phyloP scores from a whole-genome alignment of 768 basidiomycete species.

The Boletus vermiculosoides region DNA sequence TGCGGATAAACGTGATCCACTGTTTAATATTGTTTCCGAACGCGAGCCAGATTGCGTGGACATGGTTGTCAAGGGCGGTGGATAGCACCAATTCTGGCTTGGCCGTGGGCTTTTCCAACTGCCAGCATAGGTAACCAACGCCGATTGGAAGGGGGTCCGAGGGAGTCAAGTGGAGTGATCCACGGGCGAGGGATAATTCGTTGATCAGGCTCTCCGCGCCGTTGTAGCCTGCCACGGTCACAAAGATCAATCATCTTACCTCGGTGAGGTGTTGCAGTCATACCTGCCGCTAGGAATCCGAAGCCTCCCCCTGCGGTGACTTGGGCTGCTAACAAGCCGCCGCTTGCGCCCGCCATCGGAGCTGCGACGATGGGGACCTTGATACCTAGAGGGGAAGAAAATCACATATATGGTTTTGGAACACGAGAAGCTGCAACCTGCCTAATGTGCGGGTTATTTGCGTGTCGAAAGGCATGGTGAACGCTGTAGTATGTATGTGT shows the following conservation, averaged over 20 bases:
- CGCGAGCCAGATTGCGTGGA: conserved; percentile 72
- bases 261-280: not conserved
- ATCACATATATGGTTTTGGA: not conserved
- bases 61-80: conserved; percentile 50
- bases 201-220: conserved; percentile 42
- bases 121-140: conserved; percentile 74
- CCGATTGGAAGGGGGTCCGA: conserved; percentile 53
- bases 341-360: conserved; percentile 71
- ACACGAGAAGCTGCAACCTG: conserved; percentile 24
- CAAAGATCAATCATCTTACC: conserved; percentile 1
- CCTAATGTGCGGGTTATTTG: conserved; percentile 52
- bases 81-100: conserved; percentile 44
- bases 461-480: conserved; percentile 33
- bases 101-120: conserved; percentile 50
- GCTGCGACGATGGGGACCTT: conserved; percentile 59
- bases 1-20: conserved; percentile 64
- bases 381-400: conserved; percentile 39
- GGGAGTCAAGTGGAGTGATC: conserved; percentile 35
- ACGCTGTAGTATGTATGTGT: no score
- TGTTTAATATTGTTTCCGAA: conserved; percentile 57
- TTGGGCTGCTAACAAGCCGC: conserved; percentile 51
- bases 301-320: conserved; percentile 68
- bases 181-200: conserved; percentile 56
- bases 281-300: conserved; percentile 71
- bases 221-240: conserved; percentile 43